Evolutionary conservation across 129 eudicot species (phyloP).

Genomic region (carrot (Daucus carota)): DH1_v3.0 NC_030389.2:33949501-33950000

Average conservation of each 20-base stretch:
- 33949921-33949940: conserved; percentile 4
- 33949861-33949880: not conserved
- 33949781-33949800: conserved; percentile 3
- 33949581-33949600: not conserved
- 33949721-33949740: no score
- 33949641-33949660: not conserved
- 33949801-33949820: not conserved
- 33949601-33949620: not conserved
- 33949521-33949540: not conserved
- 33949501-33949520: not conserved
- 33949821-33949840: not conserved
- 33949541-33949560: not conserved
- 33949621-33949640: not conserved
- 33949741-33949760: not conserved
- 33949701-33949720: no score
- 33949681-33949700: no score
- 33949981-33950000: not conserved
- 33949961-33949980: not conserved
- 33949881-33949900: not conserved
- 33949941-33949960: not conserved
- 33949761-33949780: conserved; percentile 21
- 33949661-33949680: not conserved
- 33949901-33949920: not conserved
- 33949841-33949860: not conserved
- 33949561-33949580: not conserved